Evolutionary conservation across 2,329 filamentous ascomycete genomes (phyloP).

Genomic region (Coniochaeta hoffmannii): DNA sequence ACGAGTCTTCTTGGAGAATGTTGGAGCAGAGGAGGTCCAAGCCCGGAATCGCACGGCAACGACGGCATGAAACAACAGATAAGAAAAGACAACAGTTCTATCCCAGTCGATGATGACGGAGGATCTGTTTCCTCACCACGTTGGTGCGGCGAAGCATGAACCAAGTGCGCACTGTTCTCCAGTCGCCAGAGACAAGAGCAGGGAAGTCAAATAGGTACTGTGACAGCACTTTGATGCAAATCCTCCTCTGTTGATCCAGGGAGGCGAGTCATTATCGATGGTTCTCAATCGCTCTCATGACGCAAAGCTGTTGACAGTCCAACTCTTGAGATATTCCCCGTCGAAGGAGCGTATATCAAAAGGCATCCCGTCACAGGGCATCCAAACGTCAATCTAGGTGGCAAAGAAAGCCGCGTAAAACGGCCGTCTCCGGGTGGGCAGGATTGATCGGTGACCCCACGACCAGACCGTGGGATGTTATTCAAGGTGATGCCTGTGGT

Average conservation of each 20-base stretch:
- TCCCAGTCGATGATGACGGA: not conserved
- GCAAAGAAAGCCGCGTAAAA: too few relatives aligned
- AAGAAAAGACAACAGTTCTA: not conserved
- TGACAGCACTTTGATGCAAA: not conserved
- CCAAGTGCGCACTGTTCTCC: not conserved
- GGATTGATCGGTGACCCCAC: too few relatives aligned
- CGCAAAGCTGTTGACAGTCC: too few relatives aligned
- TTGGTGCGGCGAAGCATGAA: not conserved
- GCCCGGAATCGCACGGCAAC: not conserved
- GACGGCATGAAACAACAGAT: not conserved
- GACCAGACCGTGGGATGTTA: too few relatives aligned
- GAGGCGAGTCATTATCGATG: not conserved
- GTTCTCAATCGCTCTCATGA: too few relatives aligned
- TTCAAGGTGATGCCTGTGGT: too few relatives aligned
- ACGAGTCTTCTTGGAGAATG: not conserved
- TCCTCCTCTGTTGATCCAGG: not conserved
- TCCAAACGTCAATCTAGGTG: too few relatives aligned
- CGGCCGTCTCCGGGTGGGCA: too few relatives aligned
- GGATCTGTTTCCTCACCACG: not conserved
- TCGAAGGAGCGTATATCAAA: too few relatives aligned
- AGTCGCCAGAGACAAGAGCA: not conserved
- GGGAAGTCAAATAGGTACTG: too few relatives aligned
- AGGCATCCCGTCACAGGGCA: too few relatives aligned
- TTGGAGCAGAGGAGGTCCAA: not conserved
- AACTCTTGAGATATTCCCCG: too few relatives aligned